Base-by-base conservation (phyloP, 2,329 filamentous ascomycete species). In the Cladophialophora carrionii region DNA sequence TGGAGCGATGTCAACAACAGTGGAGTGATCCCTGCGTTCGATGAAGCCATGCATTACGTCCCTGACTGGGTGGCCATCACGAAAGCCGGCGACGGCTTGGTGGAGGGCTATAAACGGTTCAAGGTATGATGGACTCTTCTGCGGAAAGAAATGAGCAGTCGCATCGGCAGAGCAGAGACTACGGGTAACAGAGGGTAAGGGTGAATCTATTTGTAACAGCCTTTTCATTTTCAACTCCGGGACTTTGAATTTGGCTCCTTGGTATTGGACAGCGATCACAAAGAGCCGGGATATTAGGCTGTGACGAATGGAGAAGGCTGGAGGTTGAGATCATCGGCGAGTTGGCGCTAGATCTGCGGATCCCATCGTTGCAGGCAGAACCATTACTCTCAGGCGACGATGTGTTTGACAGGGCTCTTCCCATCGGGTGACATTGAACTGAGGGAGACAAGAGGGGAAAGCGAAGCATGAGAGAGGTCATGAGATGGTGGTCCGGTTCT, bases 1-100 rank as follows among this genome's bases (percentile, higher is more conserved):
- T 98, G 93, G 92, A 92, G 89, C 72, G 95, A 99, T 78, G 88
- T 86, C 52, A 97, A 97, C 73, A 79, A 80, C 41, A 77, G 78
- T 2, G 88, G 86, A 3, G 82, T 83, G 0, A 92, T 98, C 55
- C 93, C 94, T 0, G 93, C 93, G 0, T 84, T 94, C 58, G 90
- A 95, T 71, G 93, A 98, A 78, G 82, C 91, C 56, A 80, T 85
- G 71, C 84, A 88, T 74, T 97, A 88, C 77, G 83, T 88, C 71
- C 95, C 95, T 0, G 80, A 82, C 4, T 99, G 95, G 95, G 87
- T 87, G 6, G 88, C 88, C 9, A 81, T 92, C 31, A 88, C 87
- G 3, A 97, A 96, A 79, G 78, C 86, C 68, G 82, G 82, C 29
- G 89, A 92, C 78, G 93, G 91, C 0, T 78, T 97, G 71, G 90